Percentiles rank a stretch among this genome's conserved stretches.
These are phyloP conservation scores for Leccinum variicolor DNA, from an alignment of 768 basidiomycete genomes.

Conservation along the genomic window DNA sequence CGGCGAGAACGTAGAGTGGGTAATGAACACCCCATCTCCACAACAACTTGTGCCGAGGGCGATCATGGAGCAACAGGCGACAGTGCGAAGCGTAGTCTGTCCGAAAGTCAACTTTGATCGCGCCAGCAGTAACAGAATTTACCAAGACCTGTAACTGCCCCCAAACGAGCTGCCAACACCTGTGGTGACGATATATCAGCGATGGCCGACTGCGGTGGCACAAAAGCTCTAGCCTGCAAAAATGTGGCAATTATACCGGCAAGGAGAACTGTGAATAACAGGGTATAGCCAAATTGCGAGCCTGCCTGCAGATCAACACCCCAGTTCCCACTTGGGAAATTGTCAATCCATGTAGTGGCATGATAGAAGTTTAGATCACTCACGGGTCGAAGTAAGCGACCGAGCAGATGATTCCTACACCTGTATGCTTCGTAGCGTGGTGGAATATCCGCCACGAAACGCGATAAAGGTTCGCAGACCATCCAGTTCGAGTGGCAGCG, in stretches of 20 bases:
- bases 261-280: conserved; percentile 83
- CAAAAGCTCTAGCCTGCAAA: conserved; percentile 52
- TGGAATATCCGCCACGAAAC: conserved; percentile 35
- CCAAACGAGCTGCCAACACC: conserved; percentile 77
- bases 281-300: conserved; percentile 77
- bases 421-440: conserved; percentile 65
- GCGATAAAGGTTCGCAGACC: conserved; percentile 19
- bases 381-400: conserved; percentile 90
- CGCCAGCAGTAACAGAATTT: conserved; percentile 16
- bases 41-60: conserved; percentile 53
- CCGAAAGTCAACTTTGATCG: conserved; percentile 15
- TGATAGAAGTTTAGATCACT: conserved; percentile 25
- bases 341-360: not conserved
- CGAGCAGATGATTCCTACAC: conserved; percentile 82
- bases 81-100: conserved; percentile 61
- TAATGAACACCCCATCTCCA: conserved; percentile 61
- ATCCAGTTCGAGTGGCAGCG: conserved; percentile 1
- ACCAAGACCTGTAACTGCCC: conserved; percentile 81
- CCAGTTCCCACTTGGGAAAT: conserved; percentile 70
- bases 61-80: conserved; percentile 61
- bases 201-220: not conserved
- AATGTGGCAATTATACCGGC: conserved; percentile 81
- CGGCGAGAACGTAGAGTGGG: conserved; percentile 61
- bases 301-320: conserved; percentile 88
- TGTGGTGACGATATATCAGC: conserved; percentile 26